phyloP scores from a whole-genome alignment of 306 rosid species.

The Oxytropis ochrocephala region DNA sequence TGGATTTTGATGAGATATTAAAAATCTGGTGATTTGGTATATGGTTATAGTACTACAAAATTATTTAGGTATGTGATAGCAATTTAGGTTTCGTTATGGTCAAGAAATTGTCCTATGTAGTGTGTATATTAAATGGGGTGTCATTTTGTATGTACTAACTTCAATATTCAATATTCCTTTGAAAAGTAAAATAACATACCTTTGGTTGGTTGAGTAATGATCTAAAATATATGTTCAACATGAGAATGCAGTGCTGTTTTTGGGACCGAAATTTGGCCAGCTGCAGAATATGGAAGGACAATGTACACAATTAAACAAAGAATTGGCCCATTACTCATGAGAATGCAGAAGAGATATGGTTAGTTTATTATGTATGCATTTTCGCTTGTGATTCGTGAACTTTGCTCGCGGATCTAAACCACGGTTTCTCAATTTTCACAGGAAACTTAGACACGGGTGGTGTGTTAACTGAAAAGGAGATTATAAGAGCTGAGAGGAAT shows the following conservation, averaged over 20 bases:
- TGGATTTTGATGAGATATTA: conserved; percentile 1
- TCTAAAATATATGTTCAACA: conserved; percentile 24
- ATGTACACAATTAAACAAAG: conserved; percentile 97
- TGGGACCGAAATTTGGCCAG: conserved; percentile 97
- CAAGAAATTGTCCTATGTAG: background rate
- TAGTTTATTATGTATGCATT: conserved; percentile 28
- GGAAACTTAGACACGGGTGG: conserved; percentile 58
- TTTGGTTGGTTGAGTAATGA: conserved; percentile 30
- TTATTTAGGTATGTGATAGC: background rate
- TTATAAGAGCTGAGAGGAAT: conserved; percentile 94
- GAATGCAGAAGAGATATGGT: conserved; percentile 88
- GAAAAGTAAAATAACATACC: background rate
- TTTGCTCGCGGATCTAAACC: conserved; percentile 3
- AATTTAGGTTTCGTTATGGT: background rate
- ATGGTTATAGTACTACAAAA: background rate
- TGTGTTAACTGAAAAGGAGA: conserved; percentile 75
- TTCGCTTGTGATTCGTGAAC: background rate
- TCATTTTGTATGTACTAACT: background rate
- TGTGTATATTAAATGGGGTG: background rate
- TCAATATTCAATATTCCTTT: conserved; percentile 1
- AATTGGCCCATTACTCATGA: conserved; percentile 84
- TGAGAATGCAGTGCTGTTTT: conserved; percentile 95
- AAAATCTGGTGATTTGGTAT: background rate
- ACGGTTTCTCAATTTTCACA: conserved; percentile 23
- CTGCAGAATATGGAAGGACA: conserved; percentile 97